phyloP scores from a whole-genome alignment of 805 yeast genomes.

The Sugiyamaella americana region DNA sequence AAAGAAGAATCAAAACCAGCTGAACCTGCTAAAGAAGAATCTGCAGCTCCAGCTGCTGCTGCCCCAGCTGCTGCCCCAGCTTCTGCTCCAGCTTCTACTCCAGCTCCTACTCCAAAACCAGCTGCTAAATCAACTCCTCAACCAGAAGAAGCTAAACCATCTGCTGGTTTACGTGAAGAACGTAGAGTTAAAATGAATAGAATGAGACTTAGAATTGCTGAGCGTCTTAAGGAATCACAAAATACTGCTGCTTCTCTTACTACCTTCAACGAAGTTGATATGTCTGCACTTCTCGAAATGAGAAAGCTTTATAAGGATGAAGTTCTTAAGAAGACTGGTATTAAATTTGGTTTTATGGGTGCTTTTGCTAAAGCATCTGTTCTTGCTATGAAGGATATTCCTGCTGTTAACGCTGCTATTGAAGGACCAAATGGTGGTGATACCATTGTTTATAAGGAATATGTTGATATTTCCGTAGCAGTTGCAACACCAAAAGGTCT shows the following conservation, averaged over 20 bases:
- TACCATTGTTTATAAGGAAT: slow-evolving; percentile 93
- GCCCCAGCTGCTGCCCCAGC: slow-evolving; percentile 1
- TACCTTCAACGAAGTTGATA: slow-evolving; percentile 96
- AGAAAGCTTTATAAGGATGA: slow-evolving; percentile 97
- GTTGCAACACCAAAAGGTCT: slow-evolving; percentile 99
- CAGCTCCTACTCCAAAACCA: slow-evolving; percentile 30
- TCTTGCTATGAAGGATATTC: slow-evolving; percentile 89
- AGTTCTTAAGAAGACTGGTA: slow-evolving; percentile 84
- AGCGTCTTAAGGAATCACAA: slow-evolving; percentile 98
- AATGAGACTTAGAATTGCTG: slow-evolving; percentile 98
- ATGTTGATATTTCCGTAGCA: slow-evolving; percentile 91
- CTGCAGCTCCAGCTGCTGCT: slow-evolving; percentile 24
- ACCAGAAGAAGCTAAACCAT: slow-evolving; percentile 30
- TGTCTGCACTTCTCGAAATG: slow-evolving; percentile 86
- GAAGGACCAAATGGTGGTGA: slow-evolving; percentile 65
- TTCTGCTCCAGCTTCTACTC: slow-evolving; percentile 28
- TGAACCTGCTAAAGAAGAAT: slow-evolving; percentile 16
- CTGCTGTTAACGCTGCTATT: slow-evolving; percentile 92
- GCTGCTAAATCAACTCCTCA: slow-evolving; percentile 34
- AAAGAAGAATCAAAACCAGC: slow-evolving; percentile 21
- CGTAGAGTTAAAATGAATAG: slow-evolving; percentile 97
- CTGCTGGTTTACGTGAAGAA: slow-evolving; percentile 73
- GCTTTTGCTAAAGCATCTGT: slow-evolving; percentile 91
- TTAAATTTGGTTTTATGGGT: slow-evolving; percentile 98
- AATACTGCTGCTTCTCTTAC: slow-evolving; percentile 98